Conservation (phyloP, 2,329 filamentous ascomycete species). For the Clonostachys rosea region DNA sequence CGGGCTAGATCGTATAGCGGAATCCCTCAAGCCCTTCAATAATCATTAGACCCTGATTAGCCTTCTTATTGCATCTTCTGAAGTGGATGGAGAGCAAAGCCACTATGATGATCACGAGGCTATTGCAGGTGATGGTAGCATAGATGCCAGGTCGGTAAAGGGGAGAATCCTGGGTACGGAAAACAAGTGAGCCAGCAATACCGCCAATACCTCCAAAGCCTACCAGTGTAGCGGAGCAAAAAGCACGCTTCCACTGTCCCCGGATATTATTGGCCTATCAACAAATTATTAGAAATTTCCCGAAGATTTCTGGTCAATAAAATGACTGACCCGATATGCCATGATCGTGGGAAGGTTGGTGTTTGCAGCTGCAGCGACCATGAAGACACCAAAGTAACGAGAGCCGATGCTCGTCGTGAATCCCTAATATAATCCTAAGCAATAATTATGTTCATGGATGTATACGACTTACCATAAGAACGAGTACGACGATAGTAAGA, state of each 20-base stretch:
- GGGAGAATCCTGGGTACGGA: slow-evolving; percentile 9
- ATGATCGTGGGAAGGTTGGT: slow-evolving; percentile 6
- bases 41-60: not conserved
- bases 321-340: slow-evolving; percentile 5
- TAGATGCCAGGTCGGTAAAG: slow-evolving; percentile 6
- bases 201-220: slow-evolving; percentile 13
- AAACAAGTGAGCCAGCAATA: slow-evolving; percentile 9
- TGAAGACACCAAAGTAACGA: slow-evolving; percentile 14
- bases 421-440: not conserved
- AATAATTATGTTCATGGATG: not conserved
- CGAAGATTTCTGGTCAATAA: too few species aligned
- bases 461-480: slow-evolving; percentile 1
- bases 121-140: slow-evolving; percentile 1
- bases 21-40: not conserved
- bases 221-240: slow-evolving; percentile 11
- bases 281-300: too few species aligned
- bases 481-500: slow-evolving; percentile 8
- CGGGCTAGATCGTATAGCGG: not conserved
- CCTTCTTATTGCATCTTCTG: not conserved
- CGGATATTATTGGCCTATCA: slow-evolving; percentile 11
- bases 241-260: slow-evolving; percentile 14
- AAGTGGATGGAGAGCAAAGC: not conserved
- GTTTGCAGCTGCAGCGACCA: slow-evolving; percentile 9
- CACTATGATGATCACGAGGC: not conserved
- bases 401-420: slow-evolving; percentile 2